These are phyloP conservation scores for Coniochaeta pulveracea DNA, from an alignment of 2,329 filamentous ascomycete genomes.

Conservation along the genomic window DNA sequence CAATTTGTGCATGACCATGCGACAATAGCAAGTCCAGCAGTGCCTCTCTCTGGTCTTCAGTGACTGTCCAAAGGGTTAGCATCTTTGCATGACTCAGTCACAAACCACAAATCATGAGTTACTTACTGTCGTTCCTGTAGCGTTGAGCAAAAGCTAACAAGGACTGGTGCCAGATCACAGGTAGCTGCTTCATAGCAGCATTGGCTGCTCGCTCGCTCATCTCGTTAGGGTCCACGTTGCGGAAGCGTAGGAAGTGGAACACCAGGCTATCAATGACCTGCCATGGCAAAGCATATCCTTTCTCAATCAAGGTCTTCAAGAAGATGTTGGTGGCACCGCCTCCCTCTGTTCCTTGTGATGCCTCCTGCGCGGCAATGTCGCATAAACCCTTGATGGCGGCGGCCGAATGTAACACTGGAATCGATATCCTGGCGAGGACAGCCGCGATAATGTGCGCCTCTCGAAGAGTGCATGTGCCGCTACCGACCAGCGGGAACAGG, in stretches of 20 bases:
- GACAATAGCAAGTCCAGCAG: constrained; percentile 76
- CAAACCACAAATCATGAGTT: too few species aligned
- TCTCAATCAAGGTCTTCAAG: constrained; percentile 85
- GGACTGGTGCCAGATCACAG: constrained; percentile 94
- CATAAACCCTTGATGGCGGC: constrained; percentile 85
- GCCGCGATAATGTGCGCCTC: constrained; percentile 88
- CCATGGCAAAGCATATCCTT: constrained; percentile 77
- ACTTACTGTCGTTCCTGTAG: constrained; percentile 72
- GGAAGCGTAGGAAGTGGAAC: constrained; percentile 91
- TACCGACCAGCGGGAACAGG: constrained; percentile 77
- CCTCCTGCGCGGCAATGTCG: constrained; percentile 88
- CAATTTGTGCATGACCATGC: constrained; percentile 78
- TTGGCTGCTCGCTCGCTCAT: constrained; percentile 42
- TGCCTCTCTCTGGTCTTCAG: constrained; percentile 80
- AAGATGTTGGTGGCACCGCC: constrained; percentile 92
- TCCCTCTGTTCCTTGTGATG: constrained; percentile 69
- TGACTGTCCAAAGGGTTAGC: constrained; percentile 36
- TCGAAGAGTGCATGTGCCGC: constrained; percentile 78
- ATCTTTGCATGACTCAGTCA: too few species aligned
- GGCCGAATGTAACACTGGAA: constrained; percentile 85
- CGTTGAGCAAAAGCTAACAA: constrained; percentile 85
- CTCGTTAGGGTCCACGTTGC: constrained; percentile 51
- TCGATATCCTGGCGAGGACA: constrained; percentile 72
- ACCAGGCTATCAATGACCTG: constrained; percentile 91
- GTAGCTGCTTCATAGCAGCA: constrained; percentile 49